phyloP scores from a whole-genome alignment of 345 rosid species.

The Reutealis trisperma region DNA sequence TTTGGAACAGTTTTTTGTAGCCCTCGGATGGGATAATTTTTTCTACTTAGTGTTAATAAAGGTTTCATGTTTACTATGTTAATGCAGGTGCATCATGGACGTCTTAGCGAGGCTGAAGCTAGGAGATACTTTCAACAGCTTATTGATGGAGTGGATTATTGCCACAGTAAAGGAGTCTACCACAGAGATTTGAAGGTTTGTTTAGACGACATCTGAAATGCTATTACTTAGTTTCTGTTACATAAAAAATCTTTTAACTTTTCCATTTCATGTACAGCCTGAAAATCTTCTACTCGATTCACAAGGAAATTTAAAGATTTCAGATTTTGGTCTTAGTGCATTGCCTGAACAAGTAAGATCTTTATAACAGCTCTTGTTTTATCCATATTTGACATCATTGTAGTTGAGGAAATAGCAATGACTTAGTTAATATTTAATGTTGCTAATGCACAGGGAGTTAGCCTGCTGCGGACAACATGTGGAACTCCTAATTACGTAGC shows the following conservation, averaged over 20 bases:
- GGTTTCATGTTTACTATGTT: slow-evolving; percentile 8
- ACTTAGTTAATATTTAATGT: slow-evolving; percentile 10
- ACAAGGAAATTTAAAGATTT: slow-evolving; percentile 84
- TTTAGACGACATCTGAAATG: slow-evolving; percentile 9
- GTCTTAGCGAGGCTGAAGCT: slow-evolving; percentile 89
- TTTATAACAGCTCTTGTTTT: slow-evolving; percentile 3
- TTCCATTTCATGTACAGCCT: slow-evolving; percentile 53
- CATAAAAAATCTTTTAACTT: slow-evolving; percentile 20
- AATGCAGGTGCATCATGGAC: slow-evolving; percentile 74
- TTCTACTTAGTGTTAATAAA: background rate
- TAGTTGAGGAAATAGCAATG: slow-evolving; percentile 1
- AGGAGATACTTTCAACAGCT: slow-evolving; percentile 91
- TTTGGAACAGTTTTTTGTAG: background rate
- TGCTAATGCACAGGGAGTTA: slow-evolving; percentile 62
- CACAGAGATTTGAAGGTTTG: slow-evolving; percentile 92
- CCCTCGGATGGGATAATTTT: slow-evolving; percentile 1
- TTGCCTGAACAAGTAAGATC: slow-evolving; percentile 72
- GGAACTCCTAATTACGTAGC: slow-evolving; percentile 98
- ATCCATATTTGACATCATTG: background rate
- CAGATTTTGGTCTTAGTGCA: slow-evolving; percentile 97
- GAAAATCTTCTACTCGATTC: slow-evolving; percentile 95
- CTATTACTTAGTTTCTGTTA: background rate
- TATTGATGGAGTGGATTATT: slow-evolving; percentile 96
- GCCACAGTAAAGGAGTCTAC: slow-evolving; percentile 88
- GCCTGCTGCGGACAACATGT: slow-evolving; percentile 84